Conservation (phyloP, 164 flowering plant species). For the Sedum album region DNA sequence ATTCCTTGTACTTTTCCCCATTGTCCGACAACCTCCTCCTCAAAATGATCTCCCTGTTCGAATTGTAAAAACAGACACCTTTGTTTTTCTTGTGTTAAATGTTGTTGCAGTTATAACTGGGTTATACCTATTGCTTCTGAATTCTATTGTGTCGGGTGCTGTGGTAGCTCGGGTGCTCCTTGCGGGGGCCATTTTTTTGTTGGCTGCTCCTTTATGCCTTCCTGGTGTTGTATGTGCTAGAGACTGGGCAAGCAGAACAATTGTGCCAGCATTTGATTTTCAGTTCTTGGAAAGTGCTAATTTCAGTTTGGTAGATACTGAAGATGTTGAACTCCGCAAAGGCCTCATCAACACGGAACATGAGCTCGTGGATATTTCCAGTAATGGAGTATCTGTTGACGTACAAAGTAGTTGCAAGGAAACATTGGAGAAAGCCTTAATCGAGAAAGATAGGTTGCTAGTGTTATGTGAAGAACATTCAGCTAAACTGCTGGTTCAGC, state of each 20-base stretch:
- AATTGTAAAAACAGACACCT: slow-evolving; percentile 41
- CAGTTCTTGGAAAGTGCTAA: slow-evolving; percentile 34
- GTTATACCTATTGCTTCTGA: slow-evolving; percentile 59
- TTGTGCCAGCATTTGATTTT: slow-evolving; percentile 37
- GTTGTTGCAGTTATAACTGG: slow-evolving; percentile 64
- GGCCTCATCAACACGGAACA: slow-evolving; percentile 33
- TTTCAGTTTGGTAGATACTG: slow-evolving; percentile 56
- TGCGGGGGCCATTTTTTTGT: slow-evolving; percentile 54
- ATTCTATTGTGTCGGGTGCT: slow-evolving; percentile 21
- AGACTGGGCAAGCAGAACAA: slow-evolving; percentile 38
- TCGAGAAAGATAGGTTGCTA: slow-evolving; percentile 34
- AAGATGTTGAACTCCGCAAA: slow-evolving; percentile 68
- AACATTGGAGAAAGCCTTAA: slow-evolving; percentile 10
- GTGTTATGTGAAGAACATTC: slow-evolving; percentile 81
- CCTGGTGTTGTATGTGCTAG: slow-evolving; percentile 68
- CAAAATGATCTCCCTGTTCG: slow-evolving; percentile 34
- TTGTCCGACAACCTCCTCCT: slow-evolving; percentile 55
- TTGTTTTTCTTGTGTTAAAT: slow-evolving; percentile 57
- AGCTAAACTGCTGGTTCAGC: slow-evolving; percentile 32
- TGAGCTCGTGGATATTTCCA: slow-evolving; percentile 12
- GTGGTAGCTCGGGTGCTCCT: slow-evolving; percentile 38
- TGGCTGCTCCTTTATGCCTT: slow-evolving; percentile 48
- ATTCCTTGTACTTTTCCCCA: slow-evolving; percentile 46
- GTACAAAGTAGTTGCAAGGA: slow-evolving; percentile 27
- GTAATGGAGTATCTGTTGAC: neutral